phyloP scores from a whole-genome alignment of 306 rosid species.

The Senna tora region DNA sequence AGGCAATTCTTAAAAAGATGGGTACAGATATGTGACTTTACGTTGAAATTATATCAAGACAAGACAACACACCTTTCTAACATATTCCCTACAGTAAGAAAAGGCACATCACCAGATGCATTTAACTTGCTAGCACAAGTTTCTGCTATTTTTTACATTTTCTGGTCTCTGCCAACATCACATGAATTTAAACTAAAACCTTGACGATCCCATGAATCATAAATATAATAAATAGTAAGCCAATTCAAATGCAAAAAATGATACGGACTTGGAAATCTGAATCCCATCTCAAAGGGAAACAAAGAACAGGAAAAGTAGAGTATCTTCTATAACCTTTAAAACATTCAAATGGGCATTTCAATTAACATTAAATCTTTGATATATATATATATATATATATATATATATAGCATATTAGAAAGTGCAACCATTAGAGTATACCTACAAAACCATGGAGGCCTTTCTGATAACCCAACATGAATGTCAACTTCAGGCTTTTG shows the following conservation, averaged over 20 bases:
- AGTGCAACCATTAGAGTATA: constrained; percentile 32
- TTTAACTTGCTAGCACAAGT: constrained; percentile 6
- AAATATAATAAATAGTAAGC: not conserved
- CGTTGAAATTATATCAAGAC: not conserved
- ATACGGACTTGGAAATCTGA: not conserved
- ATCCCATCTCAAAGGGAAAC: not conserved
- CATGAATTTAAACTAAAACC: not conserved
- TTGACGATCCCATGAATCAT: constrained; percentile 28
- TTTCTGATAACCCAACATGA: constrained; percentile 81
- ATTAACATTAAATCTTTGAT: constrained; percentile 14
- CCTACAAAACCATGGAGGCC: constrained; percentile 97
- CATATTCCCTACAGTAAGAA: constrained; percentile 8
- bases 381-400: not conserved
- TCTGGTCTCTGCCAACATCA: constrained; percentile 7
- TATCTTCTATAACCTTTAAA: not conserved
- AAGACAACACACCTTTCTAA: not conserved
- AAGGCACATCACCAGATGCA: not conserved
- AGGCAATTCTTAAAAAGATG: not conserved
- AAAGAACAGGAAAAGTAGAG: not conserved
- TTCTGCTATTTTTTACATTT: not conserved
- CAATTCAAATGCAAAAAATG: constrained; percentile 1
- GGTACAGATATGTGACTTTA: not conserved
- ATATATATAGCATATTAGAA: constrained; percentile 11
- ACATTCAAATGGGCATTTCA: not conserved
- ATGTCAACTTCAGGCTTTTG: constrained; percentile 72